Conservation (phyloP, 495 filamentous ascomycete genomes). For the Terfezia boudieri region DNA sequence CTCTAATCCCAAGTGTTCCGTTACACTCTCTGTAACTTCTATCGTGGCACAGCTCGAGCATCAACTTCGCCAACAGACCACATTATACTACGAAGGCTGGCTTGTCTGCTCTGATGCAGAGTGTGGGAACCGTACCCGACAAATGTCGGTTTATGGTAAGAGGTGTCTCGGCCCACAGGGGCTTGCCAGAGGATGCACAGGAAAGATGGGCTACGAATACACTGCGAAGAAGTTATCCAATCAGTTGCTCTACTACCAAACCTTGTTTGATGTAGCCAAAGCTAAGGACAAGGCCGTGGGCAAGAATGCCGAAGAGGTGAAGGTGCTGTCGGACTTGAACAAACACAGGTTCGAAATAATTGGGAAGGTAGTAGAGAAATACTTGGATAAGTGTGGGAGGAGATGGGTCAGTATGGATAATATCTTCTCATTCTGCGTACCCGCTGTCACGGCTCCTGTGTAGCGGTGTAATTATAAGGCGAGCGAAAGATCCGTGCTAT, state of each 20-base stretch:
- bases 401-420: constrained; percentile 93
- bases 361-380: constrained; percentile 55
- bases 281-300: constrained; percentile 26
- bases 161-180: constrained; percentile 73
- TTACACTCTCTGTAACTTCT: constrained; percentile 42
- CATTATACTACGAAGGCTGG: constrained; percentile 79
- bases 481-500: too few relatives aligned
- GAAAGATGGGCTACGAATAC: constrained; percentile 71
- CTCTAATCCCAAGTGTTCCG: constrained; percentile 34
- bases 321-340: constrained; percentile 59
- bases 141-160: constrained; percentile 78
- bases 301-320: constrained; percentile 26
- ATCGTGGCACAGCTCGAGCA: constrained; percentile 70
- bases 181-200: constrained; percentile 59
- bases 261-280: constrained; percentile 77
- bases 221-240: constrained; percentile 82
- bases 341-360: constrained; percentile 50
- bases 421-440: constrained; percentile 45
- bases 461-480: neutral
- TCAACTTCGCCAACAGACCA: constrained; percentile 52
- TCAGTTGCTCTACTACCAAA: constrained; percentile 71
- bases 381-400: constrained; percentile 80
- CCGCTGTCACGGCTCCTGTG: constrained; percentile 9
- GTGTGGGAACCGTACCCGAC: constrained; percentile 70
- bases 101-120: constrained; percentile 70